Conservation (phyloP, 805 yeast species). For the Isabelozyma pseudorhagii region DNA sequence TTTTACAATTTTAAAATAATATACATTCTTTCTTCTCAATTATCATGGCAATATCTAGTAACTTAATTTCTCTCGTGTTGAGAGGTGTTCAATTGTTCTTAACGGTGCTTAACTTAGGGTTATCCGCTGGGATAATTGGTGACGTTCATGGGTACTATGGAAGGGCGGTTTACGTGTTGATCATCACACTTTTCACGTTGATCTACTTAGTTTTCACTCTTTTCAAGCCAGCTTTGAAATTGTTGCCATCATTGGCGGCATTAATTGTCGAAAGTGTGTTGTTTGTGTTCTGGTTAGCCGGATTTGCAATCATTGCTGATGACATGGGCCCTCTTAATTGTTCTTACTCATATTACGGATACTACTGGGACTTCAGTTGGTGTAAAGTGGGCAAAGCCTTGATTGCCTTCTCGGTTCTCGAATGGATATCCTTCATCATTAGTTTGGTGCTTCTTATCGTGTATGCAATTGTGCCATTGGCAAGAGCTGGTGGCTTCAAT, state of each 20-base stretch:
- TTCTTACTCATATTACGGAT: slow-evolving; percentile 1
- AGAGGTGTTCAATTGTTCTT: slow-evolving; percentile 13
- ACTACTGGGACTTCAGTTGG: slow-evolving; percentile 1
- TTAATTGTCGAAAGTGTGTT: slow-evolving; percentile 12
- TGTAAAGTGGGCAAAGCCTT: slow-evolving; percentile 19
- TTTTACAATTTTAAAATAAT: too few species aligned
- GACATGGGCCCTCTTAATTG: slow-evolving; percentile 11
- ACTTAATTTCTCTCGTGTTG: not conserved
- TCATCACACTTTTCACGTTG: slow-evolving; percentile 7
- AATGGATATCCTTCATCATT: slow-evolving; percentile 16
- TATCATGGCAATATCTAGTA: not conserved
- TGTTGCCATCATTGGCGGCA: slow-evolving; percentile 5
- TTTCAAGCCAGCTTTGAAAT: slow-evolving; percentile 5
- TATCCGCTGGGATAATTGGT: slow-evolving; percentile 9
- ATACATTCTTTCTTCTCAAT: not conserved
- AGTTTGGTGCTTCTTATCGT: slow-evolving; percentile 12
- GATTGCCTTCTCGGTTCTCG: slow-evolving; percentile 16
- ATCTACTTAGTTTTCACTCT: slow-evolving; percentile 4
- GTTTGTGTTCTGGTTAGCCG: slow-evolving; percentile 19
- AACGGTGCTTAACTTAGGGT: slow-evolving; percentile 11
- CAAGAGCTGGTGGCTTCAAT: not conserved
- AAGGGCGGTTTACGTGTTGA: slow-evolving; percentile 9
- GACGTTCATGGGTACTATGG: slow-evolving; percentile 2
- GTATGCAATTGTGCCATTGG: slow-evolving; percentile 14
- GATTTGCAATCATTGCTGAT: slow-evolving; percentile 19